phyloP scores from a whole-genome alignment of 805 yeast species.

The Pichia eremophila region DNA sequence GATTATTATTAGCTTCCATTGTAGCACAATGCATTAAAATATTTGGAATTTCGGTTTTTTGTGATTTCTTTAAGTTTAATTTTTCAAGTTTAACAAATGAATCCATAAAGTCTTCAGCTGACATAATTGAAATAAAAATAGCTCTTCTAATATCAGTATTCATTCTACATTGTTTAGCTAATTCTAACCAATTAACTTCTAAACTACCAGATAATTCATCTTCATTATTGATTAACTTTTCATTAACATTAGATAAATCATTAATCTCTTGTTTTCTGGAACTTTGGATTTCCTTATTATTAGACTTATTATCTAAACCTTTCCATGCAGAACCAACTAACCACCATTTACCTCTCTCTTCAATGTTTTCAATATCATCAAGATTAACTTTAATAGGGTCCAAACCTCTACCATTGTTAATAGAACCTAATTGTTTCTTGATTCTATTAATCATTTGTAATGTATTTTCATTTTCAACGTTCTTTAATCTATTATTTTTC shows the following conservation, averaged over 20 bases:
- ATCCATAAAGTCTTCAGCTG: slow-evolving; percentile 86
- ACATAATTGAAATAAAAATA: slow-evolving; percentile 87
- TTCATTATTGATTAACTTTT: slow-evolving; percentile 29
- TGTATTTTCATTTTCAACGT: slow-evolving; percentile 40
- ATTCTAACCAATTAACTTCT: slow-evolving; percentile 80
- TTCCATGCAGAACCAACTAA: slow-evolving; percentile 97
- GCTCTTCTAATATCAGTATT: slow-evolving; percentile 94
- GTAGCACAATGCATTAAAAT: slow-evolving; percentile 81
- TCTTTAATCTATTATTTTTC: slow-evolving; percentile 73
- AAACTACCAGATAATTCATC: slow-evolving; percentile 57
- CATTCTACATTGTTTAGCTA: slow-evolving; percentile 84
- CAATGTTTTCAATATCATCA: slow-evolving; percentile 69
- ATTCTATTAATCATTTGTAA: slow-evolving; percentile 46
- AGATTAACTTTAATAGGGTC: slow-evolving; percentile 83
- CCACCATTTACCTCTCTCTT: slow-evolving; percentile 97
- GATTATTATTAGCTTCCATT: slow-evolving; percentile 77
- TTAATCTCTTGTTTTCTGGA: background rate
- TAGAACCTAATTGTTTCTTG: slow-evolving; percentile 52
- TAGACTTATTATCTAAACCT: slow-evolving; percentile 31
- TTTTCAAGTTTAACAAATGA: slow-evolving; percentile 78
- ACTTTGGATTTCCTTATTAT: background rate
- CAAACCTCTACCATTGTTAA: slow-evolving; percentile 34
- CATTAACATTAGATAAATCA: slow-evolving; percentile 11
- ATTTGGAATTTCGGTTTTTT: slow-evolving; percentile 78
- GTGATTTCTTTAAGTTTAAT: slow-evolving; percentile 64